Evolutionary conservation across 2,329 filamentous ascomycete species (phyloP), one percentile per base, ranked within the genome.

Genomic region (Botrytis cinerea): DNA sequence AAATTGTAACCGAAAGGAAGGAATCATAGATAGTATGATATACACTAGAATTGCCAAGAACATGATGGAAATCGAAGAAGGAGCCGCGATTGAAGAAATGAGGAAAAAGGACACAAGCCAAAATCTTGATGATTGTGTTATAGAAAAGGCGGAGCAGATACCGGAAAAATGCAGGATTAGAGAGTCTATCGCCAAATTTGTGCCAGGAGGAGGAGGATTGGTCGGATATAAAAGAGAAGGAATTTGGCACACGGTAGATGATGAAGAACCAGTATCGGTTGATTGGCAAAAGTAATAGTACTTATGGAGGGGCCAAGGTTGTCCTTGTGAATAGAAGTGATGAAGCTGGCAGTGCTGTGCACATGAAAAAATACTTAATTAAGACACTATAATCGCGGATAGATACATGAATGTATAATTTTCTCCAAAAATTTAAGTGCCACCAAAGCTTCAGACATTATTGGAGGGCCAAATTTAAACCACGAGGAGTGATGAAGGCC

Each of bases 21-120:
- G 72, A 16, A 18, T 66, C 2, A 71, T n/a, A 32, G 40, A 71
- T 40, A 73, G 61, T 51, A 10, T 35, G n/a, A 18, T 70, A n/a
- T 38, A 54, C 46, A 25, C 40, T n/a, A 69, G 22, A 22, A 60
- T 68, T 32, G 35, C 46, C n/a, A 57, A 59, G 14, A 38, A 45
- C 20, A 67, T 72, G 16, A 67, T 67, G 18, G 35, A 67, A 1
- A 54, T 67, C 25, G 70, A 72, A 72, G 62, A 72, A 60, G 48
- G 38, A 18, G 70, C n/a, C 45, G 70, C 61, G 12, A 46, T 72
- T 48, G 22, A 51, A 18, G 35, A 25, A 12, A 69, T 72, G 63
- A 51, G 14, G 57, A 28, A 32, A 14, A 61, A 28, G 3, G 14
- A 32, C 22, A 18, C 16, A 40, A 18, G 40, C 4, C 14, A 28